Evolutionary conservation across 2,329 filamentous ascomycete genomes (phyloP), one percentile per base, ranked within the genome.

Genomic region (Zymoseptoria tritici): DNA sequence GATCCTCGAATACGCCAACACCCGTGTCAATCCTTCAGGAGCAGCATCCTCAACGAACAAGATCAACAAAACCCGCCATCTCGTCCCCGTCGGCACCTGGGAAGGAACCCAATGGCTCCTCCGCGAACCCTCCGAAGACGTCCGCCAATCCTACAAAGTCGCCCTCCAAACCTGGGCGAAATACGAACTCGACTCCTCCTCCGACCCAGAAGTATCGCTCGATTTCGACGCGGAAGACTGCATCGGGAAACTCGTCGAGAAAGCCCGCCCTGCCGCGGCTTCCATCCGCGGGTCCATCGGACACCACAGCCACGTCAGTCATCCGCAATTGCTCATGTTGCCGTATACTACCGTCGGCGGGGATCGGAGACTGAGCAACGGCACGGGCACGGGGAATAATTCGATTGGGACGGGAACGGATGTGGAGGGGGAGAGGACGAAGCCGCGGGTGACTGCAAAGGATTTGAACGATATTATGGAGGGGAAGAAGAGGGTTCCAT

Each of bases 21-120:
- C 66, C 19, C 55, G 52, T 51, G 66, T 49, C 51, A 60, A 54
- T 51, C 61, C 56, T 51, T 61, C 63, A 49, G 59, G 54, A 22
- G 62, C 52, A 57, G 65, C 58, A 22, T 64, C 68, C 16, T n/a
- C 36, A 46, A n/a, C 36, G 9, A 16, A 13, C 36, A 46, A 46
- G 36, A 46, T 4, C 11, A 59, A 58, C n/a, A 59, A 60, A 20
- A 67, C 60, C n/a, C 71, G 81, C 79, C 76, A 74, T 24, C 83
- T 83, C 29, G 82, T 94, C 0, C 86, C 89, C 0, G 81, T 96
- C 8, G 83, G 89, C 57, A 88, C 92, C 0, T 99, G 94, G 94
- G 92, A 97, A 74, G 91, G 90, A n/a, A 96, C 92, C 0, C 91
- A 97, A 62, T 96, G 91, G 90, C 83, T 97, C 52, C 78, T 97